A percentile compares a stretch with the other conserved stretches of the same genome.
phyloP scores from a whole-genome alignment of 2,329 filamentous ascomycete genomes.

The Juglanconis juglandina region DNA sequence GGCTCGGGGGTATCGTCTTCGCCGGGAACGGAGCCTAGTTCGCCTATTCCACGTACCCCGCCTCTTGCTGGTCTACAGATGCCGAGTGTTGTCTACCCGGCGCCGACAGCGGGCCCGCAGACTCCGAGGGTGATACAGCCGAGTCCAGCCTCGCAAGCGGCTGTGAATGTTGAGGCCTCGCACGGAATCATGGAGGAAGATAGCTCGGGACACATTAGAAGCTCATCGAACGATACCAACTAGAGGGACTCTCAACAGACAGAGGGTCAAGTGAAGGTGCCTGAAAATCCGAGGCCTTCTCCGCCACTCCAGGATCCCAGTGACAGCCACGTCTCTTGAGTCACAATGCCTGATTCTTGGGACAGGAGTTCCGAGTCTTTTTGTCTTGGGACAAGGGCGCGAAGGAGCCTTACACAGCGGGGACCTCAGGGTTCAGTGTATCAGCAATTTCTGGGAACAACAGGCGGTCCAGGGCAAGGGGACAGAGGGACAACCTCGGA shows the following conservation, averaged over 20 bases:
- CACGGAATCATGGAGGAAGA: too few relatives aligned
- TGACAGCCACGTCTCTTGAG: background rate
- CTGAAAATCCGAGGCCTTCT: background rate
- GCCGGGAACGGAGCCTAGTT: background rate
- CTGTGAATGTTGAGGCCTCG: background rate
- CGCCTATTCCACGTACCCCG: background rate
- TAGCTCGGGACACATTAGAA: too few relatives aligned
- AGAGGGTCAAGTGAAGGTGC: background rate
- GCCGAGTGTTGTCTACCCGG: background rate
- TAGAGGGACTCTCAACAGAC: too few relatives aligned
- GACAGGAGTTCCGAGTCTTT: background rate
- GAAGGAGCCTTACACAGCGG: background rate
- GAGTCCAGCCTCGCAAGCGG: background rate
- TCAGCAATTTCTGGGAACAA: background rate
- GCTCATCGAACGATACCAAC: too few relatives aligned
- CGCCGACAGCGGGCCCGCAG: background rate
- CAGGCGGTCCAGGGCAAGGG: too few relatives aligned
- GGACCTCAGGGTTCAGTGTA: constrained; percentile 2
- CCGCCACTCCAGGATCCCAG: background rate
- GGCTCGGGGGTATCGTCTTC: background rate
- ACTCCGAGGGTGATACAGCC: background rate
- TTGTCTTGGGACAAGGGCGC: constrained; percentile 2
- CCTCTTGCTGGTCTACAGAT: background rate
- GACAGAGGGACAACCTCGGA: too few relatives aligned
- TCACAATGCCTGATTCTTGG: background rate